Conservation (phyloP, 305 asterid species). For the Fraxinus platypoda region DNA sequence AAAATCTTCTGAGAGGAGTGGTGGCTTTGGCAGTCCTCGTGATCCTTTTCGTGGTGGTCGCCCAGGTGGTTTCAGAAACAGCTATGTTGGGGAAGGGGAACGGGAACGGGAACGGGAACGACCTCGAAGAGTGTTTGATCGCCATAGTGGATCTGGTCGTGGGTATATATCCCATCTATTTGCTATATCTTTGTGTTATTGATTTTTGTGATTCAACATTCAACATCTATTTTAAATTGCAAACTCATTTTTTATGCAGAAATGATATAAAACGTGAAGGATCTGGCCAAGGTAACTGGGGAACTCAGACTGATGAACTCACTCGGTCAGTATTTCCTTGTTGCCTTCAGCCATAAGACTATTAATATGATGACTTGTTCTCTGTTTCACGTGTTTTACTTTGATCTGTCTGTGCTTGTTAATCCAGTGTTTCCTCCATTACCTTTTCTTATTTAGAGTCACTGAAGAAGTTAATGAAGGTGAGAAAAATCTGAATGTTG, state of each 20-base stretch:
- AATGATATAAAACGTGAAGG: slow-evolving; percentile 73
- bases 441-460: slow-evolving; percentile 30
- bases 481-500: slow-evolving; percentile 51
- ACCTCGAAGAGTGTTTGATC: slow-evolving; percentile 61
- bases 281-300: slow-evolving; percentile 86
- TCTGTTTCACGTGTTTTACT: not conserved
- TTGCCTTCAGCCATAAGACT: not conserved
- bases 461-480: slow-evolving; percentile 56
- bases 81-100: slow-evolving; percentile 54
- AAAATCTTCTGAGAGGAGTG: slow-evolving; percentile 62
- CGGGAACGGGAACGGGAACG: slow-evolving; percentile 45
- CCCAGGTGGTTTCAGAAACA: slow-evolving; percentile 62
- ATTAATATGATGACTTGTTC: not conserved
- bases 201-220: not conserved
- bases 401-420: not conserved
- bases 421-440: not conserved
- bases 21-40: slow-evolving; percentile 66
- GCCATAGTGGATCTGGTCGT: slow-evolving; percentile 77
- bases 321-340: slow-evolving; percentile 51
- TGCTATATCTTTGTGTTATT: not conserved
- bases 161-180: slow-evolving; percentile 43
- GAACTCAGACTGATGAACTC: slow-evolving; percentile 62
- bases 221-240: not conserved
- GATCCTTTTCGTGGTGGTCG: slow-evolving; percentile 63
- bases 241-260: slow-evolving; percentile 32